Conservation (phyloP, 495 filamentous ascomycete genomes). For the Talaromyces stipitatus region DNA sequence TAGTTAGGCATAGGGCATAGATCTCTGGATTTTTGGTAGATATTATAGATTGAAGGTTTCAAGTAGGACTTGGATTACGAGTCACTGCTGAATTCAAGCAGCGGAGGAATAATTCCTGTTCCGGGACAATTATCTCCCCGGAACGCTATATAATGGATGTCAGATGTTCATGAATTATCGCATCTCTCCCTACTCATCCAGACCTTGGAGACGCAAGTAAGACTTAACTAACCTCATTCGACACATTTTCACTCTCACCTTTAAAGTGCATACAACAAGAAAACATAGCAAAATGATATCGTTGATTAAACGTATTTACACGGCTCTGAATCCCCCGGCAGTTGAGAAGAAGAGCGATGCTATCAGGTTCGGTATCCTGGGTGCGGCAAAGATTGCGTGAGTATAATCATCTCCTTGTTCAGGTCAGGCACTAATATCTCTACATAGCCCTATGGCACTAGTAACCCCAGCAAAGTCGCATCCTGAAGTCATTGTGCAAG, state of each 20-base stretch:
- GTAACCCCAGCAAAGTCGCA: slow-evolving; percentile 41
- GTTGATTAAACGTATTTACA: not conserved
- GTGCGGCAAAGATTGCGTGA: slow-evolving; percentile 40
- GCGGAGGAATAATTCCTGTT: not conserved
- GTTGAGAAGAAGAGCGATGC: slow-evolving; percentile 24
- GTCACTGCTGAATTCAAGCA: not conserved
- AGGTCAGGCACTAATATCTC: not conserved
- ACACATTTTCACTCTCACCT: not conserved
- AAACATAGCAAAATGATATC: not conserved
- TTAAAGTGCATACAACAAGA: not conserved
- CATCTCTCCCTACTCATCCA: too few species aligned
- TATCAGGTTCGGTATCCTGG: slow-evolving; percentile 40
- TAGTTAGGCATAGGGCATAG: not conserved
- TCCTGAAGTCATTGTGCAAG: slow-evolving; percentile 48
- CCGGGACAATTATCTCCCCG: not conserved
- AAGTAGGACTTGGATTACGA: too few species aligned
- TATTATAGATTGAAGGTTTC: too few species aligned
- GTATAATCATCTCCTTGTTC: slow-evolving; percentile 4
- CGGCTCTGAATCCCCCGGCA: slow-evolving; percentile 19
- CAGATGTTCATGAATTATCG: not conserved
- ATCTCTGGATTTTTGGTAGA: not conserved
- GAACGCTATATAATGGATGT: not conserved
- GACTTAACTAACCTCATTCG: too few species aligned
- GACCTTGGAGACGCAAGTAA: too few species aligned
- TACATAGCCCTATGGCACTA: slow-evolving; percentile 40